Base-by-base conservation (phyloP, 768 basidiomycete genomes). In the Omphalotus guepiniiformis region DNA sequence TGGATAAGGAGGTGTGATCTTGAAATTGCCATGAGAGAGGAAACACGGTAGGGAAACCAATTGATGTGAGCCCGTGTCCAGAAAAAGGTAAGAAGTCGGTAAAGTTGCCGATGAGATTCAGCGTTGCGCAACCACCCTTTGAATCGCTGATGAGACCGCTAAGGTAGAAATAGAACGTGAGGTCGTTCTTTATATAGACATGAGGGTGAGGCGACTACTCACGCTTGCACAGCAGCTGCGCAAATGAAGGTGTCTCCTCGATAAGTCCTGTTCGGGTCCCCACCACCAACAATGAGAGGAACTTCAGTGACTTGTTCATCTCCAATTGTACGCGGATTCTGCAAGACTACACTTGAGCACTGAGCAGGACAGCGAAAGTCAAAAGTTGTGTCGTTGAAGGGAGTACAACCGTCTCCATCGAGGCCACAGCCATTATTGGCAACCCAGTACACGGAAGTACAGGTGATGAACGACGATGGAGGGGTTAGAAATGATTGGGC, bases 241-340 rank as follows among this genome's bases (percentile, higher is more conserved):
- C 92, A 93, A 29, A 93, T 78, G 61, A 93, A 93, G 47, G 75
- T 82, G 61, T 93, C 92, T 2, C 82, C 88, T 58, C 92, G 76
- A 58, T 93, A 93, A 3, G 89, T 92, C 32, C 60, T 59, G 39
- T 81, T 71, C 1, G 51, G 51, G 64, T 91, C 89, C 2, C 90
- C 88, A 15, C 92, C 92, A n/a, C 92, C 91, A 2, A 93, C 85
- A 39, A 93, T 72, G 19, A 93, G 70, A 6, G 90, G 88, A 18
- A 78, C 74, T 54, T 80, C 88, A 38, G 77, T 79, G 28, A 83
- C 71, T 52, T 83, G 71, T 47, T 79, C 64, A 40, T 78, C 63
- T 19, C 92, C 91, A 21, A 94, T 74, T 0, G 86, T 78, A 42
- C 88, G 73, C 13, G 83, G 80, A 58, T 92, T 91, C 54, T 82